Evolutionary conservation across 306 rosid genomes (phyloP).

Genomic region (Betula pendula): DNA sequence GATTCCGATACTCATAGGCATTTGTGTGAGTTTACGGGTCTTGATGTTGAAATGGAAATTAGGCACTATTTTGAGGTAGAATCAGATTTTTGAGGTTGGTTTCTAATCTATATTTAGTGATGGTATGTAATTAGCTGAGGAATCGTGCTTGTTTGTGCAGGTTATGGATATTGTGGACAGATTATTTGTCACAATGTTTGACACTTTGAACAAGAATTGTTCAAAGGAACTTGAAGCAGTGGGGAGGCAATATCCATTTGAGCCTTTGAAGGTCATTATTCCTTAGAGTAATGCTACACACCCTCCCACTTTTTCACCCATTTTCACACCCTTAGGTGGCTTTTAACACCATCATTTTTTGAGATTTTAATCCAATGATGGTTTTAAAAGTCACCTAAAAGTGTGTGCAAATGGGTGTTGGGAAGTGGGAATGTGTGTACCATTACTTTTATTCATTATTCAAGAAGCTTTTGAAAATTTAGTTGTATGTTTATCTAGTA

Average conservation of each 20-base stretch:
- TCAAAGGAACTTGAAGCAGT: conserved; percentile 79
- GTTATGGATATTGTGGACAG: conserved; percentile 81
- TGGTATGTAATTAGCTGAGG: conserved; percentile 18
- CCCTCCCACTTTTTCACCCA: too few species aligned
- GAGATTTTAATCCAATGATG: too few species aligned
- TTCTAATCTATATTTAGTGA: conserved; percentile 15
- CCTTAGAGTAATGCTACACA: too few species aligned
- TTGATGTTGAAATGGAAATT: conserved; percentile 92
- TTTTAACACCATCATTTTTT: too few species aligned
- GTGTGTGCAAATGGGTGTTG: too few species aligned
- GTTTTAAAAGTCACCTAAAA: too few species aligned
- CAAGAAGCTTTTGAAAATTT: neutral
- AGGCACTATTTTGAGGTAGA: conserved; percentile 81
- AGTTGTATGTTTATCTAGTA: neutral
- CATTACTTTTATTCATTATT: too few species aligned
- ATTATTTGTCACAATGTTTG: conserved; percentile 76
- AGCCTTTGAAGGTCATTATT: conserved; percentile 76
- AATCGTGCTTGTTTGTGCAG: conserved; percentile 41
- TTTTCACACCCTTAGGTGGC: too few species aligned
- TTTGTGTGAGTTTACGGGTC: conserved; percentile 91
- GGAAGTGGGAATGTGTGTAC: too few species aligned
- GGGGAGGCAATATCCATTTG: conserved; percentile 73
- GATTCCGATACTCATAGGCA: conserved; percentile 90
- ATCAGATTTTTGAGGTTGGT: conserved; percentile 5
- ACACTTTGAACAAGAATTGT: conserved; percentile 65